Percentiles rank a stretch among this genome's conserved stretches.
These are phyloP conservation scores for Aspergillus homomorphus DNA, from an alignment of 495 filamentous ascomycete species.

Conservation along the genomic window DNA sequence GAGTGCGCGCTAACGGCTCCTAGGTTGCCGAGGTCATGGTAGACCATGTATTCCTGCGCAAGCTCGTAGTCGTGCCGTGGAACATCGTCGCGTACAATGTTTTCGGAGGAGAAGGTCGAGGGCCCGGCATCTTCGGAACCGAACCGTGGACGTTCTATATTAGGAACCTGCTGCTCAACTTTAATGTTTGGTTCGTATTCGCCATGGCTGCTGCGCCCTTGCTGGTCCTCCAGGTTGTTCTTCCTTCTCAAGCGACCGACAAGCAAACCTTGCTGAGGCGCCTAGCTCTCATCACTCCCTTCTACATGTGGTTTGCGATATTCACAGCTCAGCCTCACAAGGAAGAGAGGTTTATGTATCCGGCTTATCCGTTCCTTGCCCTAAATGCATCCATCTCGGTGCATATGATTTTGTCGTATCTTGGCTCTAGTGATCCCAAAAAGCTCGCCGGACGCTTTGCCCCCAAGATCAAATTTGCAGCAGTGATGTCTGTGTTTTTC, in stretches of 20 bases:
- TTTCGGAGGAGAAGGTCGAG: conserved; percentile 69
- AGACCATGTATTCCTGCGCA: conserved; percentile 80
- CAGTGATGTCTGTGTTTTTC: conserved; percentile 54
- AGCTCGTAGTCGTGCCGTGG: conserved; percentile 72
- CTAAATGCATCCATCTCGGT: conserved; percentile 85
- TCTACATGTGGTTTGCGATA: conserved; percentile 92
- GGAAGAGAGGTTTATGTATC: conserved; percentile 99
- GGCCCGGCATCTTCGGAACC: conserved; percentile 91
- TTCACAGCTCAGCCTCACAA: conserved; percentile 95
- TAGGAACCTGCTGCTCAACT: conserved; percentile 87
- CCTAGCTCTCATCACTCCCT: conserved; percentile 73
- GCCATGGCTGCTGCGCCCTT: conserved; percentile 71
- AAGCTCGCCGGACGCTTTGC: conserved; percentile 66
- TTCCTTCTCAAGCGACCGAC: conserved; percentile 38
- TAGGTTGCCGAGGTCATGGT: conserved; percentile 59
- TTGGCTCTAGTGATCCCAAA: conserved; percentile 66
- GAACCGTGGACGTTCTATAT: conserved; percentile 98
- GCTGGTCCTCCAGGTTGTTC: conserved; percentile 47
- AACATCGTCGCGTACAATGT: conserved; percentile 97
- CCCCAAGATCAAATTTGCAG: conserved; percentile 60
- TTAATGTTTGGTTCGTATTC: conserved; percentile 88
- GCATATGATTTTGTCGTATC: conserved; percentile 68
- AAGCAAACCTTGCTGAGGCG: conserved; percentile 58
- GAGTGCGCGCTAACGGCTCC: conserved; percentile 17
- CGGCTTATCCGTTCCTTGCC: conserved; percentile 87